Percentiles rank a stretch among this genome's conserved stretches.
Evolutionary conservation across 164 flowering plant species (phyloP).

Genomic region (Sedum album): DNA sequence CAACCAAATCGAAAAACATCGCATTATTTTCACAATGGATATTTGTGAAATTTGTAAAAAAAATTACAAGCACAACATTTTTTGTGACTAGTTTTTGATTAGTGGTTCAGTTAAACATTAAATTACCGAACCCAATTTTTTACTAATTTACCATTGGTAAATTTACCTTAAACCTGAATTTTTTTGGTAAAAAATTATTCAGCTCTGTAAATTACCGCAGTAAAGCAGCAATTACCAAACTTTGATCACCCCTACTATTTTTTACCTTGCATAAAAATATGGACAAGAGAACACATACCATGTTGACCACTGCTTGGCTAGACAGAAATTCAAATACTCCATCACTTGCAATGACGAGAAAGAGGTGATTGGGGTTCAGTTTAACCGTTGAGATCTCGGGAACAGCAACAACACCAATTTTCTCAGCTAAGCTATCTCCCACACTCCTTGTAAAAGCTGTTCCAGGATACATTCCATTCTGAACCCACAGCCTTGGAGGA

Average conservation of each 20-base stretch:
- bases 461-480: conserved; percentile 80
- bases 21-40: background rate
- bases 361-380: conserved; percentile 57
- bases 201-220: too few relatives aligned
- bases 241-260: too few relatives aligned
- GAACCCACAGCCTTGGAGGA: conserved; percentile 97
- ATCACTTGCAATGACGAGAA: conserved; percentile 94
- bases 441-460: conserved; percentile 94
- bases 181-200: too few relatives aligned
- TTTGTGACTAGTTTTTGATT: too few relatives aligned
- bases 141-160: too few relatives aligned
- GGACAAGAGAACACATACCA: conserved; percentile 36
- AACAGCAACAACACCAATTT: conserved; percentile 79
- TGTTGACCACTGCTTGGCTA: conserved; percentile 82
- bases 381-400: conserved; percentile 66
- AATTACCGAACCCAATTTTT: too few relatives aligned
- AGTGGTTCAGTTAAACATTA: too few relatives aligned
- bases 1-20: too few relatives aligned
- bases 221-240: too few relatives aligned
- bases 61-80: background rate
- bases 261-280: background rate
- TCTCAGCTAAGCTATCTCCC: conserved; percentile 80
- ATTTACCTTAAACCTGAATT: too few relatives aligned
- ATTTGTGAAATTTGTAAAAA: background rate
- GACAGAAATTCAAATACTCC: conserved; percentile 91